A percentile compares a stretch with the other conserved stretches of the same genome.
Conservation (phyloP, 108 stramenopile species). For the Cyclotella choctawhatcheeana region DNA sequence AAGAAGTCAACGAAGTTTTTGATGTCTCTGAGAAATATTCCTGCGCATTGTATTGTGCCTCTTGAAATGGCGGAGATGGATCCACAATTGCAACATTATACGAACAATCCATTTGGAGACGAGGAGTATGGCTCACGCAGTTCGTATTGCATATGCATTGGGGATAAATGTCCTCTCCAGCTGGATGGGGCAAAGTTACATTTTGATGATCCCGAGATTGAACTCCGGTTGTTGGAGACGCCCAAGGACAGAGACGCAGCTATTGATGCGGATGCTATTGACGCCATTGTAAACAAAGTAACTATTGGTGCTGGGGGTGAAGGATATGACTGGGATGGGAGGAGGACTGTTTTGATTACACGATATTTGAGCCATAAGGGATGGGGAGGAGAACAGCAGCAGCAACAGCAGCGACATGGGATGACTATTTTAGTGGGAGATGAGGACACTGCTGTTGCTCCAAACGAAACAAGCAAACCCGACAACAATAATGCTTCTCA, state of each 20-base stretch:
- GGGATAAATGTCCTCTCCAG: slow-evolving; percentile 46
- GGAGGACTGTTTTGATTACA: slow-evolving; percentile 1
- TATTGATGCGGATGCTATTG: background rate
- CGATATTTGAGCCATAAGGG: slow-evolving; percentile 7
- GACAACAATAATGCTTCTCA: background rate
- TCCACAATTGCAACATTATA: slow-evolving; percentile 40
- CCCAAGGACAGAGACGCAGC: background rate
- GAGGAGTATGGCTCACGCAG: slow-evolving; percentile 34
- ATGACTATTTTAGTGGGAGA: slow-evolving; percentile 4
- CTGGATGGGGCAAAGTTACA: background rate
- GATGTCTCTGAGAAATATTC: slow-evolving; percentile 51
- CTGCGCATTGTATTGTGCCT: slow-evolving; percentile 67
- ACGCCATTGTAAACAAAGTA: background rate
- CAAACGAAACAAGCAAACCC: background rate
- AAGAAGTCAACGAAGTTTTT: slow-evolving; percentile 8
- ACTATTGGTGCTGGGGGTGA: background rate
- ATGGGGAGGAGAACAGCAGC: background rate
- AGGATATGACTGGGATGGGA: slow-evolving; percentile 18
- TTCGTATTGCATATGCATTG: slow-evolving; percentile 75
- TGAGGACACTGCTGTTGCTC: background rate
- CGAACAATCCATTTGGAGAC: slow-evolving; percentile 44
- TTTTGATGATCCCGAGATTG: slow-evolving; percentile 22
- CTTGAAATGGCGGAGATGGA: background rate
- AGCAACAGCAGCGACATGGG: background rate
- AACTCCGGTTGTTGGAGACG: slow-evolving; percentile 37